Conservation (phyloP, 2,329 filamentous ascomycete genomes). For the Nothopassalora personata region DNA sequence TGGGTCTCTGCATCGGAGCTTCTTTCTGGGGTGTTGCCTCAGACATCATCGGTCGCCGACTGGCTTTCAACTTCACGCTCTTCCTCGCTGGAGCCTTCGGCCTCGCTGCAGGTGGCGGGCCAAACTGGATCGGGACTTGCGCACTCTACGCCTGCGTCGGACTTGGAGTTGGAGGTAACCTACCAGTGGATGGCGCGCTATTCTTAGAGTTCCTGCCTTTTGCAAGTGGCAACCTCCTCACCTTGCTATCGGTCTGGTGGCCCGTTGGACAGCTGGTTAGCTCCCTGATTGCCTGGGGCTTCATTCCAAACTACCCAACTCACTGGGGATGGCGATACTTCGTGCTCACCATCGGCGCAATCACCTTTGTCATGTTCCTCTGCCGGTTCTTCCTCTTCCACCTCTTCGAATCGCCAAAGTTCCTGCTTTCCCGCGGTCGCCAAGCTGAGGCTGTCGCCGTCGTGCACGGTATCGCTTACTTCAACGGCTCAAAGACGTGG, state of each 20-base stretch:
- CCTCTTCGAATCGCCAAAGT: constrained; percentile 82
- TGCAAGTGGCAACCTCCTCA: constrained; percentile 65
- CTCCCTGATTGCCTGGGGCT: constrained; percentile 43
- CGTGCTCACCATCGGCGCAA: constrained; percentile 62
- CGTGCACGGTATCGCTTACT: constrained; percentile 26
- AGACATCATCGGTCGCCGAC: constrained; percentile 70
- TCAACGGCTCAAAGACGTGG: constrained; percentile 57
- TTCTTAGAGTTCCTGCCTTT: constrained; percentile 76
- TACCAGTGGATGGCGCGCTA: constrained; percentile 72
- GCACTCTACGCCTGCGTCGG: constrained; percentile 41
- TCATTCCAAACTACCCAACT: constrained; percentile 39
- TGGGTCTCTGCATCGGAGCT: constrained; percentile 72
- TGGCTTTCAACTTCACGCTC: constrained; percentile 76
- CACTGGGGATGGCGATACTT: constrained; percentile 72
- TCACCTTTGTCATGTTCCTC: constrained; percentile 72
- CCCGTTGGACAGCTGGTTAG: constrained; percentile 73
- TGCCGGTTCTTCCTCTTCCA: constrained; percentile 74
- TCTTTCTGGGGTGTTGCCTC: constrained; percentile 57
- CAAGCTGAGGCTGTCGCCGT: constrained; percentile 75
- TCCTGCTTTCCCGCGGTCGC: constrained; percentile 67
- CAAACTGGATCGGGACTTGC: constrained; percentile 54
- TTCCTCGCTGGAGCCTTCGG: constrained; percentile 67
- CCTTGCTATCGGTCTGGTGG: constrained; percentile 82
- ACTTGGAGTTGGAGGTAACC: constrained; percentile 55
- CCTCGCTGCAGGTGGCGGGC: constrained; percentile 61